These are phyloP conservation scores for Inga laurina DNA, from an alignment of 306 rosid genomes.

Conservation along the genomic window DNA sequence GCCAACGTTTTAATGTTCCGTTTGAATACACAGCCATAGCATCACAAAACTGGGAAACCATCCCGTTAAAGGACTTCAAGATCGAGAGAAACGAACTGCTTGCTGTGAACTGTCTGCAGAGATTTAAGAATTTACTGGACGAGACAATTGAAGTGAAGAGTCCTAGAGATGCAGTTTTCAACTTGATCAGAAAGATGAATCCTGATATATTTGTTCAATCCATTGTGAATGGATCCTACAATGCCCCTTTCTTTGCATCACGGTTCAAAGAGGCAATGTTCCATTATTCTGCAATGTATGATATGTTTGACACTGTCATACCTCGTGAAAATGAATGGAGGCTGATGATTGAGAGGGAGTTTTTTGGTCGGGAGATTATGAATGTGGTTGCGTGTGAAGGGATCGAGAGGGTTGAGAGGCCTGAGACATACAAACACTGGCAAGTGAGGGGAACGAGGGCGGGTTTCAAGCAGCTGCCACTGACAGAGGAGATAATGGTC, in stretches of 20 bases:
- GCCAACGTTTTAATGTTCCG: constrained; percentile 68
- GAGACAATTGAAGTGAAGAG: constrained; percentile 62
- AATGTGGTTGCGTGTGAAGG: constrained; percentile 85
- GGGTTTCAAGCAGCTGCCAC: constrained; percentile 61
- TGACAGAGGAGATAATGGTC: constrained; percentile 46
- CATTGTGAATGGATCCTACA: constrained; percentile 58
- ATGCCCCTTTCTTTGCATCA: constrained; percentile 72
- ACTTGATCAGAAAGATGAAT: constrained; percentile 66
- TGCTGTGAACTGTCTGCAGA: constrained; percentile 55
- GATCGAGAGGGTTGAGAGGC: constrained; percentile 71
- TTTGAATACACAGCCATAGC: constrained; percentile 62
- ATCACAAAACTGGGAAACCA: constrained; percentile 64
- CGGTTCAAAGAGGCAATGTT: constrained; percentile 77
- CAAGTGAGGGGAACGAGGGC: constrained; percentile 61
- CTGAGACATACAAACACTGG: constrained; percentile 77
- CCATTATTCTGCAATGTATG: constrained; percentile 67
- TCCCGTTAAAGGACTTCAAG: constrained; percentile 55
- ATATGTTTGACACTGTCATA: constrained; percentile 48
- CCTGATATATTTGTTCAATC: constrained; percentile 63
- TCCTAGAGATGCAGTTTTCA: constrained; percentile 64
- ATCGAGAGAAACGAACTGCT: constrained; percentile 49
- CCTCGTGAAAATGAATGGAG: constrained; percentile 52
- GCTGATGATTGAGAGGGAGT: constrained; percentile 59
- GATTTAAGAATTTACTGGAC: constrained; percentile 59
- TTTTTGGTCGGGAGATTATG: constrained; percentile 60